Percentiles rank a stretch among this genome's conserved stretches.
These are phyloP conservation scores for Ustilago xerochloae DNA, from an alignment of 1,284 basidiomycete species.

Conservation along the genomic window DNA sequence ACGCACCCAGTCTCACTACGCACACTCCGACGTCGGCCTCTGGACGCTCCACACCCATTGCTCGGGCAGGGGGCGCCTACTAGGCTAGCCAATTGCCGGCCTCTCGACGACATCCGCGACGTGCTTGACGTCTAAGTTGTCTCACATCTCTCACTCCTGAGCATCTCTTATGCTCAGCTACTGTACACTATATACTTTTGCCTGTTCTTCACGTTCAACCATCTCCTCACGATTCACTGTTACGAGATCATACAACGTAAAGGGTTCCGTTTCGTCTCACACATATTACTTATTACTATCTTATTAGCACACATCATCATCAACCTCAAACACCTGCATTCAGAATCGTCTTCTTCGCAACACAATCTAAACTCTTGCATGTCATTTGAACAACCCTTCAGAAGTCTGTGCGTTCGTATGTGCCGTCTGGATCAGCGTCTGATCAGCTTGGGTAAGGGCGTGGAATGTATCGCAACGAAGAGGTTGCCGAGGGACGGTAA, in stretches of 20 bases:
- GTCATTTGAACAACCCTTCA: too few species aligned
- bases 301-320: conserved; percentile 12
- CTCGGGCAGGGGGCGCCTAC: conserved; percentile 41
- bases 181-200: conserved; percentile 19
- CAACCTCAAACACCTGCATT: conserved; percentile 17
- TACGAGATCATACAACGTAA: conserved; percentile 11
- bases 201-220: neutral
- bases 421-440: neutral
- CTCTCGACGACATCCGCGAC: conserved; percentile 1
- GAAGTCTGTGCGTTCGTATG: neutral
- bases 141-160: neutral
- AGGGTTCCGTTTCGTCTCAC: conserved; percentile 1
- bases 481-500: neutral
- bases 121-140: too few species aligned
- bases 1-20: conserved; percentile 14
- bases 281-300: conserved; percentile 8
- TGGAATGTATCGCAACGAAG: too few species aligned
- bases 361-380: conserved; percentile 9
- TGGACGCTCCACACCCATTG: conserved; percentile 46
- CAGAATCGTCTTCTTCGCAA: conserved; percentile 24
- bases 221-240: neutral
- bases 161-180: conserved; percentile 2
- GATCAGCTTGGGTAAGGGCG: neutral
- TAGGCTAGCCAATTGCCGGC: neutral
- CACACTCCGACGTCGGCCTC: conserved; percentile 42